Evolutionary conservation across 306 rosid species (phyloP).

Genomic region (Begonia fuchsioides): DNA sequence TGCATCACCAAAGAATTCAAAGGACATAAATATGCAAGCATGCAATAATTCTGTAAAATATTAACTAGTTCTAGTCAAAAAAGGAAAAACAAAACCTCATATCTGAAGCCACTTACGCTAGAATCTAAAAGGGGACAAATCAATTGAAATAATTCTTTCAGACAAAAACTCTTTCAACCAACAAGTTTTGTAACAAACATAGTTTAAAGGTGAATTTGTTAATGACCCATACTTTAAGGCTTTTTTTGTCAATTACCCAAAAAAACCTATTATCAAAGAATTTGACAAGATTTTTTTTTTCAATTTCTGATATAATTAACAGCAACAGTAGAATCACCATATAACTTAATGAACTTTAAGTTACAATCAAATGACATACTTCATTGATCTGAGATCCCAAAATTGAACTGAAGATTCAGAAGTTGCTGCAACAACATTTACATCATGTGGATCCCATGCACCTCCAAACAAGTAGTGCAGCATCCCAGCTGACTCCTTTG

Average conservation of each 20-base stretch:
- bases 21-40: neutral
- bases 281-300: too few relatives aligned
- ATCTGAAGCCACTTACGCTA: neutral
- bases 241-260: too few relatives aligned
- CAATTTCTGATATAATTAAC: too few relatives aligned
- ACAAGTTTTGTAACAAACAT: too few relatives aligned
- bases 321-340: too few relatives aligned
- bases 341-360: too few relatives aligned
- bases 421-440: slow-evolving; percentile 69
- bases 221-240: too few relatives aligned
- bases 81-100: slow-evolving; percentile 1
- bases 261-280: too few relatives aligned
- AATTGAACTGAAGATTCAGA: slow-evolving; percentile 75
- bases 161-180: too few relatives aligned
- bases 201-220: too few relatives aligned
- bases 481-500: slow-evolving; percentile 73
- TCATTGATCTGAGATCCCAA: slow-evolving; percentile 94
- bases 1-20: slow-evolving; percentile 7
- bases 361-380: slow-evolving; percentile 27
- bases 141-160: too few relatives aligned
- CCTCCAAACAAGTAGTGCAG: slow-evolving; percentile 83
- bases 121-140: neutral
- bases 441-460: slow-evolving; percentile 97
- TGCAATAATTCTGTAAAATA: too few relatives aligned
- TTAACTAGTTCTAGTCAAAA: neutral